Evolutionary conservation across 768 basidiomycete species (phyloP), one percentile per base, ranked within the genome.

Genomic region (Paxillus involutus): DNA sequence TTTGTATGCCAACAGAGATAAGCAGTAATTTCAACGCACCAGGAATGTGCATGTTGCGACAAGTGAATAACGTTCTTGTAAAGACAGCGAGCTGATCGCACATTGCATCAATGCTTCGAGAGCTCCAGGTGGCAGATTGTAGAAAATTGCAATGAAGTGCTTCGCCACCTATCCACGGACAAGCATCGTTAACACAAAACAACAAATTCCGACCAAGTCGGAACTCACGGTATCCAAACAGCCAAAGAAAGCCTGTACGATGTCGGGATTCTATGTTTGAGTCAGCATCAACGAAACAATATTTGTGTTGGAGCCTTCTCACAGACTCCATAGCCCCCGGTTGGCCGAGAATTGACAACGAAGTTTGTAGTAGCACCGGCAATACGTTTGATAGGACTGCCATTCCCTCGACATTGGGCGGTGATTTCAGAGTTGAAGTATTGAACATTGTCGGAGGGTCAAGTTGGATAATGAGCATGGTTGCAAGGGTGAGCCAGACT

Each of bases 171-270:
- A 19, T 47, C 43, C 53, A 52, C 3, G n/a, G 6, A 4, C 17
- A 47, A n/a, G 29, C 29, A 9, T 26, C 26, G 19, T 56, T n/a
- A 51, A 50, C 30, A 33, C 17, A 46, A 16, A 14, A 3, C 32
- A 14, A 6, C 4, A 36, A 35, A 43, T 29, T 40, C 41, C 43
- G 35, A 41, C 41, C 51, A 44, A 29, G 19, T 21, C 33, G 29
- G 26, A 16, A 75, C 80, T 44, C 56, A 91, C 90, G 43, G 82
- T 79, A 43, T 92, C 90, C 77, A 90, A 80, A 64, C 85, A 94
- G 9, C 78, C 78, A 71, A 95, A 96, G 69, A 94, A 95, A 24
- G 85, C 85, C 65, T 94, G 92, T 14, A 93, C 91, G 26, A 96
- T 82, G 66, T 96, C 94, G 0, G 94, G 94, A 64, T 96, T 92